Base-by-base conservation (phyloP, 176 grass and related monocot genomes). In the Bonia amplexicaulis region DNA sequence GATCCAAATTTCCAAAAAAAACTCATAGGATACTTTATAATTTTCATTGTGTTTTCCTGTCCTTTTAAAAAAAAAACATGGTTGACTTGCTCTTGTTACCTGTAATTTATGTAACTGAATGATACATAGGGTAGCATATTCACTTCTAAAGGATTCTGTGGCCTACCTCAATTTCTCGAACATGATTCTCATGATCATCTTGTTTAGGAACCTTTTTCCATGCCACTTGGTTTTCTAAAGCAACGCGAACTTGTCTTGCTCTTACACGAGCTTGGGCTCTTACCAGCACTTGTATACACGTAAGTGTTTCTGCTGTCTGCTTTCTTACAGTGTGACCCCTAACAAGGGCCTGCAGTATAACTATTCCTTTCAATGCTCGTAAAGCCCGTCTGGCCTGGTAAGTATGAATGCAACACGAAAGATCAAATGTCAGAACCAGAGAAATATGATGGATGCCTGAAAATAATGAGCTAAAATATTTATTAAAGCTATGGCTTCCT, bases 371-470 rank as follows among this genome's bases (percentile, higher is more conserved):
- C 71, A 99, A 85, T 73, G 96, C 93, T 66, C 91, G 86, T 71
- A 99, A 94, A 86, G 96, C 96, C 82, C 90, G 81, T 76, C 86
- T 94, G 84, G 96, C 93, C 96, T 99, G 75, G 70, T 84, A 92
- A 59, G 67, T 77, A 84, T 73, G 39, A 78, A 88, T 69, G 39
- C 46, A 63, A 61, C 60, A 74, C 8, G 31, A 31, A 76, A 78
- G 9, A 80, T 76, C 35, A 87, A 53, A 79, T 37, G 46, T 77
- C 41, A 71, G 77, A 82, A 84, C 29, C 61, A 74, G 39, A 16
- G 10, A 15, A 42, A 9, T 67, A 84, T 42, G 49, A 58, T 40
- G 74, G 23, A 69, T 78, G 37, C 16, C 29, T 47, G 33, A 64
- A 54, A 90, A 80, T 44, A 10, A 84, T 75, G 62, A 84, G 37